Evolutionary conservation across 768 basidiomycete species (phyloP).

Genomic region (Leccinum disarticulatum): DNA sequence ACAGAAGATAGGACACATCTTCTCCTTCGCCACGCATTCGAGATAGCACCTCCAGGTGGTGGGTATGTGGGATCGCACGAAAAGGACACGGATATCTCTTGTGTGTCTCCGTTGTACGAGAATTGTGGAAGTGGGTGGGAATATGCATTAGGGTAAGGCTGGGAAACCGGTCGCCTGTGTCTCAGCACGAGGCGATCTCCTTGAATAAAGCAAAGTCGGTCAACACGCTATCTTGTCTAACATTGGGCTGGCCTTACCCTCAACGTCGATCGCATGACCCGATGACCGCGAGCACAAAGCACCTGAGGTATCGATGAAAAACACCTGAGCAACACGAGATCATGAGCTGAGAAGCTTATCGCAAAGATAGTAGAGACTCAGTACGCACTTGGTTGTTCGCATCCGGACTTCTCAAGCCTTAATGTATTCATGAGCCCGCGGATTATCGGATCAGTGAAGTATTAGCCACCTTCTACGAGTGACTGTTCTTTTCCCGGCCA

Average conservation of each 20-base stretch:
- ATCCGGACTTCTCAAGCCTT: constrained; percentile 66
- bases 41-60: constrained; percentile 28
- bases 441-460: background rate
- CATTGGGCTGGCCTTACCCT: constrained; percentile 45
- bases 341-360: background rate
- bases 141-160: constrained; percentile 76
- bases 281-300: constrained; percentile 74
- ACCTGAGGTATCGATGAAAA: constrained; percentile 79
- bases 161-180: constrained; percentile 72
- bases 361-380: background rate
- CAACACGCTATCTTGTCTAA: background rate
- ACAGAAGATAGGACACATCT: constrained; percentile 60
- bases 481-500: constrained; percentile 76
- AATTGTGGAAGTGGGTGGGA: constrained; percentile 78
- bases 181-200: constrained; percentile 69
- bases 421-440: constrained; percentile 13
- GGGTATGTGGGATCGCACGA: constrained; percentile 65
- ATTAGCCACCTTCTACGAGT: constrained; percentile 66
- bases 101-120: constrained; percentile 51
- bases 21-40: constrained; percentile 56
- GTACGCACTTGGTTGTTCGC: constrained; percentile 69
- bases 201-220: constrained; percentile 28
- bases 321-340: constrained; percentile 51
- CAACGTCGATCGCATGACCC: constrained; percentile 80
- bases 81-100: constrained; percentile 62